Percentiles rank a stretch among this genome's conserved stretches.
phyloP scores from a whole-genome alignment of 768 basidiomycete species.

The Trichaptum fuscoviolaceum region DNA sequence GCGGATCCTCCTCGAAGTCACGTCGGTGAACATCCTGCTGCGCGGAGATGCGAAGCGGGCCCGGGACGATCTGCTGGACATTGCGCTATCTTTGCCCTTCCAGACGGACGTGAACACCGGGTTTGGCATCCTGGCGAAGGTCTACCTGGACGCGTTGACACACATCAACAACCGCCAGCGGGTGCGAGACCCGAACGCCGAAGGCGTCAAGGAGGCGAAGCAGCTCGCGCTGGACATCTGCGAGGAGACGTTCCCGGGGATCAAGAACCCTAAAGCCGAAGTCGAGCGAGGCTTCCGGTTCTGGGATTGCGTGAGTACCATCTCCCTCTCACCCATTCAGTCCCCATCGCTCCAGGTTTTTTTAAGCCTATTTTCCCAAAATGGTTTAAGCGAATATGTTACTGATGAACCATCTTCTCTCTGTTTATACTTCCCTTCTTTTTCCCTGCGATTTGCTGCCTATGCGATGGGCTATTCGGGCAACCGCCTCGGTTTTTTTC shows the following conservation, averaged over 20 bases:
- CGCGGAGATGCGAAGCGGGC: conserved; percentile 81
- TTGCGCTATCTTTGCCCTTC: conserved; percentile 89
- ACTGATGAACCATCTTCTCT: not conserved
- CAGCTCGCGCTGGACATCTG: conserved; percentile 84
- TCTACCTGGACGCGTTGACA: conserved; percentile 89
- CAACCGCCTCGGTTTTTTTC: conserved; percentile 5
- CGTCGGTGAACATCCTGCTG: conserved; percentile 88
- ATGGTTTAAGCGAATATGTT: not conserved
- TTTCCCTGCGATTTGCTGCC: not conserved
- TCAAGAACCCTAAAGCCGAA: conserved; percentile 81
- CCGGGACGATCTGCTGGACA: conserved; percentile 89
- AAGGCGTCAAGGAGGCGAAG: conserved; percentile 80
- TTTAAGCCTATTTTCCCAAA: not conserved
- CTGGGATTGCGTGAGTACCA: conserved; percentile 87
- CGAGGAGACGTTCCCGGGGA: conserved; percentile 91
- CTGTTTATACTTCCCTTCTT: not conserved
- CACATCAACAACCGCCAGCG: conserved; percentile 78
- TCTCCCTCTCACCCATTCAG: not conserved
- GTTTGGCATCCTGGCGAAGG: conserved; percentile 95
- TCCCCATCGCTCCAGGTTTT: not conserved
- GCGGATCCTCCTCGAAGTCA: conserved; percentile 85
- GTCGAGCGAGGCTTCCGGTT: conserved; percentile 96
- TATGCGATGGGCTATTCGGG: not conserved
- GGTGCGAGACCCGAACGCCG: conserved; percentile 70
- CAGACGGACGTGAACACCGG: conserved; percentile 96